Percentiles rank a stretch among this genome's conserved stretches.
phyloP scores from a whole-genome alignment of 2,329 filamentous ascomycete genomes.

The Trichoderma aggressivum region DNA sequence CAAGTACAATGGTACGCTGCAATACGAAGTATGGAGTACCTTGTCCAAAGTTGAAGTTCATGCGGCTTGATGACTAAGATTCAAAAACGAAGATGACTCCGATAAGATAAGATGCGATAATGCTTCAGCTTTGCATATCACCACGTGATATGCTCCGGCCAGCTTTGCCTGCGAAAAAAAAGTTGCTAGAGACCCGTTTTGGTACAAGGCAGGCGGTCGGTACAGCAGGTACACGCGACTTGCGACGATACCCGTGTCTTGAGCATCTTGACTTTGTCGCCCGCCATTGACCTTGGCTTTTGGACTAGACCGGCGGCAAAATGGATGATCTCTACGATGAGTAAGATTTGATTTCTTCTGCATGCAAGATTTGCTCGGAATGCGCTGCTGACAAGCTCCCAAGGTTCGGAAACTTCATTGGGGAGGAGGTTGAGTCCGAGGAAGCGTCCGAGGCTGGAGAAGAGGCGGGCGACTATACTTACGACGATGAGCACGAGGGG shows the following conservation, averaged over 20 bases:
- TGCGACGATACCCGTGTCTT: slow-evolving; percentile 20
- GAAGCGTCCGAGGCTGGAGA: slow-evolving; percentile 77
- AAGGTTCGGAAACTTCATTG: slow-evolving; percentile 98
- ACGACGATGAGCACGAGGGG: slow-evolving; percentile 70
- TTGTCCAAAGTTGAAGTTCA: neutral
- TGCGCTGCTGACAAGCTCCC: neutral
- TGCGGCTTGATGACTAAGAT: neutral
- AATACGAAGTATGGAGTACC: neutral
- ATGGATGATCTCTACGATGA: slow-evolving; percentile 99
- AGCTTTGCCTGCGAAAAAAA: slow-evolving; percentile 20
- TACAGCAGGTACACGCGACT: slow-evolving; percentile 19
- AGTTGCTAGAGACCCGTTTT: slow-evolving; percentile 19
- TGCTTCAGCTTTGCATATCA: slow-evolving; percentile 16
- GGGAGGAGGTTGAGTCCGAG: slow-evolving; percentile 81
- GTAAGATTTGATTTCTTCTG: slow-evolving; percentile 44
- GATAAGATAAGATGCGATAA: slow-evolving; percentile 12
- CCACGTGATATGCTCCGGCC: slow-evolving; percentile 20
- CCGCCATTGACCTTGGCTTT: slow-evolving; percentile 23
- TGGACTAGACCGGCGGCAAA: slow-evolving; percentile 26
- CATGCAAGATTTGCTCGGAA: neutral
- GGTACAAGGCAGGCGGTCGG: slow-evolving; percentile 14
- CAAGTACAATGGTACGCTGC: neutral
- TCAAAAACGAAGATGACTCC: neutral
- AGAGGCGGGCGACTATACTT: slow-evolving; percentile 73
- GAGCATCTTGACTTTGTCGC: slow-evolving; percentile 18